phyloP scores from a whole-genome alignment of 2,329 filamentous ascomycete genomes.

The Colletotrichum sublineola region DNA sequence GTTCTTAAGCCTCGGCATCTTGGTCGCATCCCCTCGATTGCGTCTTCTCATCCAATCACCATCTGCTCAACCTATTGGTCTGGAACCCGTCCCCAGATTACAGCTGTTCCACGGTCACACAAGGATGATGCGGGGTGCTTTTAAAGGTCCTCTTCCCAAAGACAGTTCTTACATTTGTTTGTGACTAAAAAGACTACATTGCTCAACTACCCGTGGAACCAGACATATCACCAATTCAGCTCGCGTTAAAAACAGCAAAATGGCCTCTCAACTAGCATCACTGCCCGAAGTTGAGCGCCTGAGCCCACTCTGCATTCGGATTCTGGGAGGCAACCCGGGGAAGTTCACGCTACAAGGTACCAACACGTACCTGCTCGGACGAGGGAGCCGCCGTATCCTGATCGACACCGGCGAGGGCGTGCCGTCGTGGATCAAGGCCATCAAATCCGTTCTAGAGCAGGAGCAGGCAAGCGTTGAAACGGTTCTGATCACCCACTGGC shows the following conservation, averaged over 20 bases:
- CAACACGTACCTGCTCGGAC: constrained; percentile 94
- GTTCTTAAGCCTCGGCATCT: constrained; percentile 32
- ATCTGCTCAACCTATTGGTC: background rate
- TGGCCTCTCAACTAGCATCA: constrained; percentile 72
- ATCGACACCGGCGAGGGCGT: constrained; percentile 92
- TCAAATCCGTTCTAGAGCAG: constrained; percentile 73
- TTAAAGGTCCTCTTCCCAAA: background rate
- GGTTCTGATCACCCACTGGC: constrained; percentile 91
- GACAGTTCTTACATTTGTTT: constrained; percentile 2
- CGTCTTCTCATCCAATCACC: constrained; percentile 18
- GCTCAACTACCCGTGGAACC: background rate
- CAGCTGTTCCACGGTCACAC: background rate
- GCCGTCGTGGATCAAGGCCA: constrained; percentile 76
- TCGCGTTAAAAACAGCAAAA: constrained; percentile 51
- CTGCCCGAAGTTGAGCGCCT: constrained; percentile 83
- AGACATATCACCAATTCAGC: background rate
- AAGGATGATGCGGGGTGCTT: constrained; percentile 25
- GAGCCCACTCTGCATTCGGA: constrained; percentile 82
- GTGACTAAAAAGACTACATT: constrained; percentile 24
- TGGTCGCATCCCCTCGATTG: constrained; percentile 28
- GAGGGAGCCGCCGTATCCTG: constrained; percentile 78
- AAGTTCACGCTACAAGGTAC: constrained; percentile 85
- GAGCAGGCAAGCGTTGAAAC: constrained; percentile 78
- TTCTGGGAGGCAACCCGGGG: constrained; percentile 90
- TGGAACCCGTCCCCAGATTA: constrained; percentile 6